Percentiles rank a stretch among this genome's conserved stretches.
Evolutionary conservation across 495 filamentous ascomycete genomes (phyloP).

Genomic region (Neurospora sp.): DNA sequence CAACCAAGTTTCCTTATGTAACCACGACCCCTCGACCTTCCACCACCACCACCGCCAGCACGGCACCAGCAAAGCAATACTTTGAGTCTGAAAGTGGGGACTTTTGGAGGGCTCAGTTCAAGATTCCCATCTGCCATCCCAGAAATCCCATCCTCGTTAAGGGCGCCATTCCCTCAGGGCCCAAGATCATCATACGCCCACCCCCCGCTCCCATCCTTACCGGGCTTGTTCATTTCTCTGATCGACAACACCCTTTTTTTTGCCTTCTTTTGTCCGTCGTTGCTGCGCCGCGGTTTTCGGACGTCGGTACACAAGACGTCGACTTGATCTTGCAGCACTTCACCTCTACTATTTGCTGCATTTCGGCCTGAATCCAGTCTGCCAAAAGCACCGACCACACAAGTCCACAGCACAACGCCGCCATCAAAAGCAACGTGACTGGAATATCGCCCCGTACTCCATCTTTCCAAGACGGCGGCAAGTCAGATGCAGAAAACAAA

Average conservation of each 20-base stretch:
- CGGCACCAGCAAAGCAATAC: not conserved
- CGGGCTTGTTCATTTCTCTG: not conserved
- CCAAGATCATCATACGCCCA: not conserved
- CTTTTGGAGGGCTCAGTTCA: not conserved
- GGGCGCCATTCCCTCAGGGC: not conserved
- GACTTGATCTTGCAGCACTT: not conserved
- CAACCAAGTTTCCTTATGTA: not conserved
- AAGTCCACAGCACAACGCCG: not conserved
- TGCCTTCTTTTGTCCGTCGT: not conserved
- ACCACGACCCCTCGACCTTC: not conserved
- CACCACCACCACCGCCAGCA: not conserved
- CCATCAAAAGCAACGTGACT: not conserved
- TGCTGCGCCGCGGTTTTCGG: not conserved
- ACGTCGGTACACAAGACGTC: not conserved
- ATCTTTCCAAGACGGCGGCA: not conserved
- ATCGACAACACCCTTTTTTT: not conserved
- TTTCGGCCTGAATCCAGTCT: not conserved
- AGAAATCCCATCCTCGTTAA: constrained; percentile 23
- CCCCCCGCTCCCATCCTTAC: constrained; percentile 1
- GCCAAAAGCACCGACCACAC: not conserved
- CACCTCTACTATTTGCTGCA: not conserved
- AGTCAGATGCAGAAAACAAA: not conserved
- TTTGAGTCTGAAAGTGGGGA: constrained; percentile 1
- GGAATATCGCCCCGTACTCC: not conserved
- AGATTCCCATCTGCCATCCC: constrained; percentile 6